Conservation (phyloP, 345 rosid genomes). For the Psidium guajava region DNA sequence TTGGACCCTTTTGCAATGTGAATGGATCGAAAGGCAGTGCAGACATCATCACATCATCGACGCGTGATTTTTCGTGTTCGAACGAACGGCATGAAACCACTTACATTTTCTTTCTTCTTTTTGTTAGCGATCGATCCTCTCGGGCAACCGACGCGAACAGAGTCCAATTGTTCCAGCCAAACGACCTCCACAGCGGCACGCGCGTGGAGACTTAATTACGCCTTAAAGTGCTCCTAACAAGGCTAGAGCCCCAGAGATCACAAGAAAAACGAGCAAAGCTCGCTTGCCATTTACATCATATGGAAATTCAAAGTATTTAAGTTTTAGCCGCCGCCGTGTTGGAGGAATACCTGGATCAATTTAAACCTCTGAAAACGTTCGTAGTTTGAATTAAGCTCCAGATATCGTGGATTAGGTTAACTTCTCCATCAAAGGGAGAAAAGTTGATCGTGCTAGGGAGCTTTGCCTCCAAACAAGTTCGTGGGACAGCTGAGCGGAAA, state of each 20-base stretch:
- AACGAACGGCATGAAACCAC: neutral
- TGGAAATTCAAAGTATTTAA: too few relatives aligned
- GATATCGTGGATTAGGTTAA: neutral
- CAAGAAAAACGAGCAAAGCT: neutral
- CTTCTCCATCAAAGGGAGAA: neutral
- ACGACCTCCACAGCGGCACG: rapidly evolving
- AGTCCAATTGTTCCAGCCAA: too few relatives aligned
- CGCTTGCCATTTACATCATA: too few relatives aligned
- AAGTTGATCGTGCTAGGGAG: neutral
- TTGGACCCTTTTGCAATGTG: neutral
- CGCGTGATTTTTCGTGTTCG: neutral
- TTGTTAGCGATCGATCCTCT: too few relatives aligned
- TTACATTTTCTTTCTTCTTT: neutral
- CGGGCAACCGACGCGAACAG: too few relatives aligned
- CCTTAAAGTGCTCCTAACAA: neutral
- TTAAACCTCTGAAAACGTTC: neutral
- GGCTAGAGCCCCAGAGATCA: neutral
- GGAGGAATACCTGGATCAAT: neutral
- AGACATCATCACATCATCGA: neutral
- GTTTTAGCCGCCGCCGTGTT: neutral
- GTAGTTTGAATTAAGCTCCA: neutral
- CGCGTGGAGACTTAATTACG: rapidly evolving
- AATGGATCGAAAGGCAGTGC: neutral
- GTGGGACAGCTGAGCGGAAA: neutral
- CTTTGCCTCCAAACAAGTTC: neutral